Base-by-base conservation (phyloP, 805 yeast species). In the Candida pseudoglaebosa region DNA sequence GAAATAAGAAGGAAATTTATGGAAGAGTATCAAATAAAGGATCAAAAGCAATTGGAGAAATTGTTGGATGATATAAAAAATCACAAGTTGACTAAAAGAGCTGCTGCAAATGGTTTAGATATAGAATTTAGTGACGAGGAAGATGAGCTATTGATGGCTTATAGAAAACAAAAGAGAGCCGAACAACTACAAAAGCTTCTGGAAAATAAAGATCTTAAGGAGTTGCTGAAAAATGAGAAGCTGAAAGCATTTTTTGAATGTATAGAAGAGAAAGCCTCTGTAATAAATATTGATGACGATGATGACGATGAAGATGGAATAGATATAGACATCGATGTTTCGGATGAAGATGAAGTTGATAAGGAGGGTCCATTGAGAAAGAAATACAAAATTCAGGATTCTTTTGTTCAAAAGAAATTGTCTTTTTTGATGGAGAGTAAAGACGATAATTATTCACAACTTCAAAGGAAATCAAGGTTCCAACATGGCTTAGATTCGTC, bases 101-200 rank as follows among this genome's bases (percentile, higher is more conserved):
- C 77, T 2, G 66, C 72, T 20, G 70, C 67, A 3, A 75, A 70
- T 32, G 73, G 76, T 3, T 67, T 73, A 37, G 83, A 77, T 38
- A 61, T 82, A 14, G 90, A 83, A 47, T 60, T 83, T 32, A 81
- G 86, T 54, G 89, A 82, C 44, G 91, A 82, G 46, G 93, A 83
- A 42, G 89, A 83, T 51, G 83, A 76, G 37, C 66, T 74, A 31
- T 61, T 73, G 43, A 57, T 68, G 39, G 77, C 73, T 6, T 71
- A 71, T 48, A 59, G 73, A 47, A 54, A 56, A 24, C 73, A 70
- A 43, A 62, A 64, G 41, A 44, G 70, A 32, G 55, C 60, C 31
- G 73, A 69, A 39, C 79, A 80, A 57, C 67, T 70, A 48, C 63
- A 70, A 50, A 63, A 76, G 49, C 56, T 78, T 45, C 45, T 72